Evolutionary conservation across 73 alveolate genomes (phyloP).

Genomic region (Paramecium sexaurelia): DNA sequence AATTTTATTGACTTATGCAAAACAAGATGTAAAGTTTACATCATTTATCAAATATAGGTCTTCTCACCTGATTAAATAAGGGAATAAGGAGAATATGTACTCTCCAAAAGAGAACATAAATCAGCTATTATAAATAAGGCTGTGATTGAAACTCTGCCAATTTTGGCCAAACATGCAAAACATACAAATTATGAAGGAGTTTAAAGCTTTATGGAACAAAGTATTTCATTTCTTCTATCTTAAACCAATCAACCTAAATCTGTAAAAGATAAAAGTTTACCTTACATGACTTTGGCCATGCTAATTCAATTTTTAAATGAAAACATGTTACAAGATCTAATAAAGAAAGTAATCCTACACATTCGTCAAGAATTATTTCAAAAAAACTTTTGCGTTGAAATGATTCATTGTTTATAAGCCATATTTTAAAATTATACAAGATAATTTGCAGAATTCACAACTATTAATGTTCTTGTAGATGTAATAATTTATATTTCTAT

Average conservation of each 20-base stretch:
- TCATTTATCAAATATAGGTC: not conserved
- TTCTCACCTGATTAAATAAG: not conserved
- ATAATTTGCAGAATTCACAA: constrained; percentile 32
- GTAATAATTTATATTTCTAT: not conserved
- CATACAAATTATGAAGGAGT: not conserved
- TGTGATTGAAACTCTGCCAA: constrained; percentile 63
- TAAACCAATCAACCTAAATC: not conserved
- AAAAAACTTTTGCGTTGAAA: constrained; percentile 47
- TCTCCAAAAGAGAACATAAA: constrained; percentile 60
- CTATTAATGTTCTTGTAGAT: constrained; percentile 34
- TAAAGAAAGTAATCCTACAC: not conserved
- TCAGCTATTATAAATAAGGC: constrained; percentile 18
- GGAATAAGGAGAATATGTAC: constrained; percentile 39
- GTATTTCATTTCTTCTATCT: not conserved
- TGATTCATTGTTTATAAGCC: not conserved
- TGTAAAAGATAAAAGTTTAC: not conserved
- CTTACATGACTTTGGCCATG: not conserved
- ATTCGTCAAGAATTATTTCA: constrained; percentile 13
- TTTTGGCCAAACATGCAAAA: constrained; percentile 51
- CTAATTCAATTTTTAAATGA: constrained; percentile 22
- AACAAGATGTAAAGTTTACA: constrained; percentile 37
- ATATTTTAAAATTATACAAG: not conserved
- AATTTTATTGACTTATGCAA: constrained; percentile 51
- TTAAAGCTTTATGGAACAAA: constrained; percentile 26
- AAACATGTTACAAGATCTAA: not conserved